Evolutionary conservation across 176 grass and related monocot genomes (phyloP).

Genomic region (Pontederia crassipes): DNA sequence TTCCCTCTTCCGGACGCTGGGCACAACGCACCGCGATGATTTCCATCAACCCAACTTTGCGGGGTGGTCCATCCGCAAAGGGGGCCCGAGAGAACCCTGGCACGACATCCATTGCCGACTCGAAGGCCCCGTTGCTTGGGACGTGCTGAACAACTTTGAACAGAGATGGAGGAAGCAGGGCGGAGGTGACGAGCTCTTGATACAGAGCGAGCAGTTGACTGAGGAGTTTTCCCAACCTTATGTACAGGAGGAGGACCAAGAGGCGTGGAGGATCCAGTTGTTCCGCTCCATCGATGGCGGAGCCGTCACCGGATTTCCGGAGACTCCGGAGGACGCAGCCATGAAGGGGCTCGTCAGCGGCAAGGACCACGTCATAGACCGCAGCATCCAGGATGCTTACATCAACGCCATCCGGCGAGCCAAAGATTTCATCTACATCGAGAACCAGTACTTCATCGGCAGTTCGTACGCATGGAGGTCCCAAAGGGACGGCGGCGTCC

Average conservation of each 20-base stretch:
- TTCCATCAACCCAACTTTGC: slow-evolving; percentile 71
- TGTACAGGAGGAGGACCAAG: background rate
- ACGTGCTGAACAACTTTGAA: slow-evolving; percentile 60
- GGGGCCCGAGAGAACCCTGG: slow-evolving; percentile 64
- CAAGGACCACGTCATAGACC: slow-evolving; percentile 42
- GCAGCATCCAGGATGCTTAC: slow-evolving; percentile 69
- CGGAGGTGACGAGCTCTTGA: slow-evolving; percentile 8
- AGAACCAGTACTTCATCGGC: slow-evolving; percentile 71
- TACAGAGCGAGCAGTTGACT: slow-evolving; percentile 7
- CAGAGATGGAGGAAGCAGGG: slow-evolving; percentile 55
- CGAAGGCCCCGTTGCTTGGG: slow-evolving; percentile 46
- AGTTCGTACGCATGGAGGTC: slow-evolving; percentile 46
- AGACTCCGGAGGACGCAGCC: slow-evolving; percentile 19
- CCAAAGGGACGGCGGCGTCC: slow-evolving; percentile 14
- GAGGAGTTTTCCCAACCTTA: background rate
- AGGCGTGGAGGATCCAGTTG: slow-evolving; percentile 43
- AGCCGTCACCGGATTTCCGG: slow-evolving; percentile 33
- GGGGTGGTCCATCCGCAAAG: slow-evolving; percentile 28
- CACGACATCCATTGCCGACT: slow-evolving; percentile 68
- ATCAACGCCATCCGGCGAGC: slow-evolving; percentile 60
- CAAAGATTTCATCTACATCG: slow-evolving; percentile 52
- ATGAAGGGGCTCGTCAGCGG: slow-evolving; percentile 27
- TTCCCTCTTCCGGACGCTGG: slow-evolving; percentile 44
- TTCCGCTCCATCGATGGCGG: slow-evolving; percentile 57
- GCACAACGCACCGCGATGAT: slow-evolving; percentile 24